A percentile compares a stretch with the other conserved stretches of the same genome.
Conservation (phyloP, 1,139 yeast genomes). For the Debaryomyces sp. region DNA sequence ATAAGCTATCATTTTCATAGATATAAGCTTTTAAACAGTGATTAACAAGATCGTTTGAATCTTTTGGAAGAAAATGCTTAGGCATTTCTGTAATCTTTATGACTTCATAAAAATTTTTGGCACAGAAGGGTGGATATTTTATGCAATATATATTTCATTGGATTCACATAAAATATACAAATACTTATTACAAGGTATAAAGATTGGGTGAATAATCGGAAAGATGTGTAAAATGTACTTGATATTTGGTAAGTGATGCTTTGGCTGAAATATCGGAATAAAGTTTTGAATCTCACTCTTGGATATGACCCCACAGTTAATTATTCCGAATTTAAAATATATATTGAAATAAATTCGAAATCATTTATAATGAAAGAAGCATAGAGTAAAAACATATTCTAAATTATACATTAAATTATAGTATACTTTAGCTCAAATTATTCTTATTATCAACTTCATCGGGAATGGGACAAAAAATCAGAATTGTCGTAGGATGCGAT, state of each 20-base stretch:
- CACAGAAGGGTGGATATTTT: not conserved
- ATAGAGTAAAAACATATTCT: too few species aligned
- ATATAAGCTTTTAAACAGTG: conserved; percentile 20
- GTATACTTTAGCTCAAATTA: not conserved
- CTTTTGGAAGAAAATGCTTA: conserved; percentile 25
- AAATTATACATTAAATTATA: too few species aligned
- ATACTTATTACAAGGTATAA: not conserved
- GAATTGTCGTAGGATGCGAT: conserved; percentile 43
- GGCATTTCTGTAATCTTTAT: not conserved
- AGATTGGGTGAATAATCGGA: conserved; percentile 8
- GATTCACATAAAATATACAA: not conserved
- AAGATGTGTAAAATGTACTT: not conserved
- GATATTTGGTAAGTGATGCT: not conserved
- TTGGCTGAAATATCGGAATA: conserved; percentile 5
- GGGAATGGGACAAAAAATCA: conserved; percentile 14
- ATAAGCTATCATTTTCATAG: conserved; percentile 17
- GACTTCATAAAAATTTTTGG: not conserved
- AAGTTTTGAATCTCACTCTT: not conserved
- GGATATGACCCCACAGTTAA: not conserved
- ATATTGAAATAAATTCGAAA: not conserved
- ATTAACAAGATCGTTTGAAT: conserved; percentile 20
- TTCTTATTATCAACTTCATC: not conserved
- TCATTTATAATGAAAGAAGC: not conserved
- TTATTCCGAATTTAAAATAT: not conserved
- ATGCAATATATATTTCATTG: not conserved